Evolutionary conservation across 352 stramenopile genomes (phyloP), one percentile per base, ranked within the genome.

Genomic region (Globisporangium takayamanum): DNA sequence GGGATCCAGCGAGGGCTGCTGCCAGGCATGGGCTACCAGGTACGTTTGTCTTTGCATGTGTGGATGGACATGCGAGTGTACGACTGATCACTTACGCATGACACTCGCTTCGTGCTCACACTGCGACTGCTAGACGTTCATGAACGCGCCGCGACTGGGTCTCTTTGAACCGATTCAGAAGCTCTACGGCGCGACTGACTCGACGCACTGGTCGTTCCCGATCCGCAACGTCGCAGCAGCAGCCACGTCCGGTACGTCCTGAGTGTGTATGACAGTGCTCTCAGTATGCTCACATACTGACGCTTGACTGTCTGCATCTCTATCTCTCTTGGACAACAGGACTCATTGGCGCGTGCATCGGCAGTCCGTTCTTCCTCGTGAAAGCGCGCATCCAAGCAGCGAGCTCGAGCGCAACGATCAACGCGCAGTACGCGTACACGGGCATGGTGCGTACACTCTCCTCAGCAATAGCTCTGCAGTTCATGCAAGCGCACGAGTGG

Each of bases 361-460:
- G 85, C 28, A 92, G 81, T 62, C 85, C 85, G 20, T 92, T 95
- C 66, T 93, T 88, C 65, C 72, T 95, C 26, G 76, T 95, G 7
- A 95, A 95, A 60, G 81, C 85, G 30, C 69, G 85, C 14, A 90
- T 95, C 57, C 85, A 95, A 61, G 85, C 85, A 0, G 80, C 83
- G 22, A 92, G 83, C 60, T 87, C 80, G 2, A 66, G 70, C 0
- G 78, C 75, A 18, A 87, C 77, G 15, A 85, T 92, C 50, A 93
- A 95, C 66, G 69, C 83, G 7, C 84, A 93, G 56, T 95, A 95
- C 55, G 69, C 85, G 7, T 95, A 95, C 67, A 80, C 66, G 3
- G 76, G 80, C 68, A 92, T 92, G 84, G 85, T 94, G 73, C 20
- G 66, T 53, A 15, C 14, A 5, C 6, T 55, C 18, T 18, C 45